These are phyloP conservation scores for Paramyrothecium sp. DNA, from an alignment of 2,329 filamentous ascomycete species.

Conservation along the genomic window DNA sequence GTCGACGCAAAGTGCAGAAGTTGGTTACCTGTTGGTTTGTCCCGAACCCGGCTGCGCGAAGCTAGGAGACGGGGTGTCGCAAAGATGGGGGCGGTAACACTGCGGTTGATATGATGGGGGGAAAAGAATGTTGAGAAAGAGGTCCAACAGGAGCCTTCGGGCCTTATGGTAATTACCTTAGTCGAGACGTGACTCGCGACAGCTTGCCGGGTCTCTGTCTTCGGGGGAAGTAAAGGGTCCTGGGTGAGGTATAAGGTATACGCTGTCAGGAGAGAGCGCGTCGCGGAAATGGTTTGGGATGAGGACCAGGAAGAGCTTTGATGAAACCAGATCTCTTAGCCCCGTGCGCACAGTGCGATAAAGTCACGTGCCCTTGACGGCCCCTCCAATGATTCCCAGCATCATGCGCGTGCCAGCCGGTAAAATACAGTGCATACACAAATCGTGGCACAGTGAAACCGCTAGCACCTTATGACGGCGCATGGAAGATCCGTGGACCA, in stretches of 20 bases:
- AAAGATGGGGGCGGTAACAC: not conserved
- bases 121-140: not conserved
- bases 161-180: not conserved
- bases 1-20: too few species aligned
- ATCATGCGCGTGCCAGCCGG: not conserved
- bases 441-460: not conserved
- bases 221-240: not conserved
- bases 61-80: too few species aligned
- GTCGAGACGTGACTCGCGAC: not conserved
- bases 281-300: not conserved
- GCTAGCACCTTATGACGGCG: not conserved
- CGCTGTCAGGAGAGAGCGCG: not conserved
- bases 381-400: not conserved
- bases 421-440: not conserved
- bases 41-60: too few species aligned
- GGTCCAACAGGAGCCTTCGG: not conserved
- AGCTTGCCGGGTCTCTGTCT: not conserved
- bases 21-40: too few species aligned
- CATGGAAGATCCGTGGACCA: not conserved
- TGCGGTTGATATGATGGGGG: not conserved
- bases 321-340: not conserved
- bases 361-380: not conserved
- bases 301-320: slow-evolving; percentile 4
- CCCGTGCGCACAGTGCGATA: not conserved
- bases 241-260: not conserved